A percentile compares a stretch with the other conserved stretches of the same genome.
These are phyloP conservation scores for Hydnum rufescens DNA, from an alignment of 768 basidiomycete genomes.

Conservation along the genomic window DNA sequence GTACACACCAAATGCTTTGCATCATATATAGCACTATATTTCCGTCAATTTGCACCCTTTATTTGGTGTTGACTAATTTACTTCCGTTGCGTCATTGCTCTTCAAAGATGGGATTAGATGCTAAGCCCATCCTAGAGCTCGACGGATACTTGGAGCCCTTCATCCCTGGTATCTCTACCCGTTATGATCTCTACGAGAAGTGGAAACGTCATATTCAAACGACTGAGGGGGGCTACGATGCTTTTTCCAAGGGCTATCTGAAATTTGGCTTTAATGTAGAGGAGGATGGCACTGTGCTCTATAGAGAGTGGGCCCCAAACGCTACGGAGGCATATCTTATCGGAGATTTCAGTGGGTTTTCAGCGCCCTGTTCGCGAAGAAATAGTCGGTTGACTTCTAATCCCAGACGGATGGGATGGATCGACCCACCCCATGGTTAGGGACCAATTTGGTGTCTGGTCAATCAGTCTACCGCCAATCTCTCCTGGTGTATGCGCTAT, in stretches of 20 bases:
- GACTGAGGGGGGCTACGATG: constrained; percentile 68
- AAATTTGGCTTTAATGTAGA: constrained; percentile 61
- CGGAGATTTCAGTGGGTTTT: constrained; percentile 81
- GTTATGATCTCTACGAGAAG: constrained; percentile 45
- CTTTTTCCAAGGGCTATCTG: constrained; percentile 62
- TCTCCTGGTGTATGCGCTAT: constrained; percentile 58
- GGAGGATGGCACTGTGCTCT: constrained; percentile 46
- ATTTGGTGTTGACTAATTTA: too few species aligned
- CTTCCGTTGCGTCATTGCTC: background rate
- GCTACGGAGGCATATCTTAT: constrained; percentile 65
- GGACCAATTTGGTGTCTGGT: constrained; percentile 77
- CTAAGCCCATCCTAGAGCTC: constrained; percentile 35
- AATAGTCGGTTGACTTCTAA: background rate
- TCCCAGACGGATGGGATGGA: constrained; percentile 71
- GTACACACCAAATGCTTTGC: too few species aligned
- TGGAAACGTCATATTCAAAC: constrained; percentile 61
- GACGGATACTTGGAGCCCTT: constrained; percentile 64
- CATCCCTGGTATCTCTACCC: constrained; percentile 43
- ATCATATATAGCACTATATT: too few species aligned
- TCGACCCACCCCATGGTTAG: constrained; percentile 70
- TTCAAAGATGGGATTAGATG: constrained; percentile 21
- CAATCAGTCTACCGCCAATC: constrained; percentile 51
- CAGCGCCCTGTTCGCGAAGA: background rate
- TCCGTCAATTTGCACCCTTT: too few species aligned
- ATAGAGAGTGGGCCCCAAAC: constrained; percentile 94